Percentiles rank a stretch among this genome's conserved stretches.
Evolutionary conservation across 164 flowering plant species (phyloP).

Genomic region (Dillenia turbinata): DNA sequence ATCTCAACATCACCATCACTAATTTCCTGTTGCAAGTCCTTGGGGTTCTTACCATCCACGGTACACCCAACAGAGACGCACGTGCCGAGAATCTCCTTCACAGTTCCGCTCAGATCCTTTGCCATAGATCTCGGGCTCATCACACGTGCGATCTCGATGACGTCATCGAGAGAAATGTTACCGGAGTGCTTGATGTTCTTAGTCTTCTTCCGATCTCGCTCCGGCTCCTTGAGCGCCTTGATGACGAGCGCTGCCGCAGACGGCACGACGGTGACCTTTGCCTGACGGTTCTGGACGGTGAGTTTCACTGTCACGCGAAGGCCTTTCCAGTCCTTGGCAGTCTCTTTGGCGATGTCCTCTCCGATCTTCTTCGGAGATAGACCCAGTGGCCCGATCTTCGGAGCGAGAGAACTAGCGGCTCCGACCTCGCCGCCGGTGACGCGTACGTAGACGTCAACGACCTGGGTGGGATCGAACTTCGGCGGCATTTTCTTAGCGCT

Average conservation of each 20-base stretch:
- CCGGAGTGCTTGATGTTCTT: conserved; percentile 76
- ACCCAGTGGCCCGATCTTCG: conserved; percentile 77
- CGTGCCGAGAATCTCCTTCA: conserved; percentile 83
- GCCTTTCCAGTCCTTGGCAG: conserved; percentile 86
- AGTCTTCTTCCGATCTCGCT: conserved; percentile 69
- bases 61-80: conserved; percentile 86
- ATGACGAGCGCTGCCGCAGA: conserved; percentile 72
- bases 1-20: conserved; percentile 63
- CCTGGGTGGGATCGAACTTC: conserved; percentile 64
- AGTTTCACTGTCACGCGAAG: conserved; percentile 75
- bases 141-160: conserved; percentile 66
- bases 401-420: conserved; percentile 71
- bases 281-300: conserved; percentile 75
- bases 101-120: conserved; percentile 60
- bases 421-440: conserved; percentile 85
- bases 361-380: conserved; percentile 79
- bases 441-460: conserved; percentile 69
- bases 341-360: conserved; percentile 75
- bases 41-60: conserved; percentile 74
- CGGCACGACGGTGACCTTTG: conserved; percentile 72
- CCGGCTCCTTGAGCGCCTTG: conserved; percentile 74
- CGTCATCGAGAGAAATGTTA: conserved; percentile 67
- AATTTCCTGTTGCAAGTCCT: conserved; percentile 79
- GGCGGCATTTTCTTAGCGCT: conserved; percentile 48
- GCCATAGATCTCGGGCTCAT: conserved; percentile 78